Evolutionary conservation across 371 early-diverging fungal genomes (phyloP), one percentile per base, ranked within the genome.

Genomic region (Dinochytrium kinnereticum): DNA sequence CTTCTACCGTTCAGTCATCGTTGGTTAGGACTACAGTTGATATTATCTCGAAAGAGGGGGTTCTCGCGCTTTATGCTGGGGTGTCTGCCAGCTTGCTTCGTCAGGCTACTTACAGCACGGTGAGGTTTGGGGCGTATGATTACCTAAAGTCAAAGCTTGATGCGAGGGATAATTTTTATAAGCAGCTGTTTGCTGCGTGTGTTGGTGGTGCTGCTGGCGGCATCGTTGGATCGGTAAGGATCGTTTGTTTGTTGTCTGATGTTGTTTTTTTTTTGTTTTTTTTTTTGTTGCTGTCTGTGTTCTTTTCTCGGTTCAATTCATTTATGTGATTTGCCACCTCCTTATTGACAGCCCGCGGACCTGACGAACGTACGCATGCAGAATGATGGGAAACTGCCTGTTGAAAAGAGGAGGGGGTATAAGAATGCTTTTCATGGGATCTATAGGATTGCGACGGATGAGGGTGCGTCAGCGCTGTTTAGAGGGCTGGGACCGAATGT

Each of bases 141-240:
- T 59, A 24, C 37, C 69, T 39, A 73, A 80, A 30, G 73, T 74
- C 1, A 86, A 61, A 61, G 26, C 61, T 61, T 17, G 36, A 61
- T 13, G 61, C 36, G 34, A 61, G 36, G 13, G 61, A 61, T 24
- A 61, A 61, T 13, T 34, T 30, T 61, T 93, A 91, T 89, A 50
- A 86, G 89, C 59, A 74, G 80, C 77, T 93, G 24, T 1, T 87
- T n/a, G 87, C 90, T 38, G 91, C 90, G 13, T 80, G 88, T 33
- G 68, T 88, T 26, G 92, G 92, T 64, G 95, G 95, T 39, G 88
- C 88, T 30, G 78, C 92, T 21, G 94, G 93, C 38, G 95, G 95
- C 0, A 86, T 89, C 57, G 89, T 88, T 70, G 94, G 94, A 59
- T 70, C 70, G 3, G 49, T 44, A 33, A 57, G 57, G 30, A 10